These are phyloP conservation scores for Podospora fimiseda DNA, from an alignment of 495 filamentous ascomycete species.

Conservation along the genomic window DNA sequence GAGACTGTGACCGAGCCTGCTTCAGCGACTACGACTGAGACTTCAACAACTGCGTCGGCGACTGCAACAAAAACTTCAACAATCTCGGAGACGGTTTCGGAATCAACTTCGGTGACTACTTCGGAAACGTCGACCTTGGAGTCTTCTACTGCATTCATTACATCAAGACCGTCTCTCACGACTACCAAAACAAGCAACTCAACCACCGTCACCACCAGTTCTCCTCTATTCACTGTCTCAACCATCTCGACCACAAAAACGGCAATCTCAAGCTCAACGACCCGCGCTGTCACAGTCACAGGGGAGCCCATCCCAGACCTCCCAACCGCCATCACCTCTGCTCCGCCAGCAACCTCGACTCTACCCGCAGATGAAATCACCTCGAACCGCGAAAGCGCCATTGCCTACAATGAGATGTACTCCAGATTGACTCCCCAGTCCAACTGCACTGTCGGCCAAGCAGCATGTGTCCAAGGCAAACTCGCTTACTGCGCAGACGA, in stretches of 20 bases:
- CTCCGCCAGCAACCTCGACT: conserved; percentile 27
- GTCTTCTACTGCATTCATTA: not conserved
- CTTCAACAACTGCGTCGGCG: not conserved
- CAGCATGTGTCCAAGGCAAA: conserved; percentile 36
- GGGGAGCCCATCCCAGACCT: conserved; percentile 26
- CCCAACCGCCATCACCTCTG: conserved; percentile 32
- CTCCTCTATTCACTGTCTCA: not conserved
- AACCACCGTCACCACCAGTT: not conserved
- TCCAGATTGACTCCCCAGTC: conserved; percentile 31
- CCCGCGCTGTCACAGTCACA: conserved; percentile 6
- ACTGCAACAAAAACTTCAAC: too few relatives aligned
- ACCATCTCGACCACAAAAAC: not conserved
- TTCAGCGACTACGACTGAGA: not conserved
- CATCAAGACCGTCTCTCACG: not conserved
- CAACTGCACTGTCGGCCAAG: conserved; percentile 31
- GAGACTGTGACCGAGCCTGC: not conserved
- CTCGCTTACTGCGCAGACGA: conserved; percentile 25
- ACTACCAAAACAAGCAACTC: not conserved
- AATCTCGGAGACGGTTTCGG: too few relatives aligned
- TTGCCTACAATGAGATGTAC: conserved; percentile 32
- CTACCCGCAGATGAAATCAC: conserved; percentile 30
- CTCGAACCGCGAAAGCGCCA: conserved; percentile 32
- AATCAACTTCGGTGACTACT: too few relatives aligned
- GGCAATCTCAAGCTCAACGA: not conserved
- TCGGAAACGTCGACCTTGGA: not conserved